Percentiles rank a stretch among this genome's conserved stretches.
These are phyloP conservation scores for Erythrophleum fordii DNA, from an alignment of 306 rosid species.

Conservation along the genomic window DNA sequence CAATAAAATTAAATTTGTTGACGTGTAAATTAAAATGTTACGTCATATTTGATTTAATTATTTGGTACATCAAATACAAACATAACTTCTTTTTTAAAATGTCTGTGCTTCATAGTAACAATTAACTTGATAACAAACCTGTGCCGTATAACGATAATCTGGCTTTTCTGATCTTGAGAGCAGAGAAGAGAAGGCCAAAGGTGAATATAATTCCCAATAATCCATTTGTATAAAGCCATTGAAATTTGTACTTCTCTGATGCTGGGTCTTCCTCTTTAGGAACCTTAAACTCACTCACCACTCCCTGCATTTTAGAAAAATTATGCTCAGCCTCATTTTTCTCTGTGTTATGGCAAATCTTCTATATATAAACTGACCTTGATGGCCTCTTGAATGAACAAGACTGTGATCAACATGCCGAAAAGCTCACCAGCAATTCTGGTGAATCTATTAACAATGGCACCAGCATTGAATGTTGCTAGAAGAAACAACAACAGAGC, in stretches of 20 bases:
- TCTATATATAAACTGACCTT: constrained; percentile 53
- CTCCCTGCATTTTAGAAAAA: constrained; percentile 55
- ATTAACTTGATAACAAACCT: constrained; percentile 52
- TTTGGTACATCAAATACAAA: too few species aligned
- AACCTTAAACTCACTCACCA: constrained; percentile 67
- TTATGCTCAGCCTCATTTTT: constrained; percentile 1
- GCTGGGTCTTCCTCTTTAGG: constrained; percentile 60
- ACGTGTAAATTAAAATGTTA: neutral
- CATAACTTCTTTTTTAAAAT: neutral
- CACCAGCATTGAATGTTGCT: constrained; percentile 79
- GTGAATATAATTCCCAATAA: constrained; percentile 74
- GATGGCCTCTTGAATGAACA: constrained; percentile 88
- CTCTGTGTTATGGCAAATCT: neutral
- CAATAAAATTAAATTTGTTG: too few species aligned
- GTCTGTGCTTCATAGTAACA: neutral
- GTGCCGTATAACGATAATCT: constrained; percentile 87
- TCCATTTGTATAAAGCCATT: constrained; percentile 79
- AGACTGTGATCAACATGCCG: constrained; percentile 82
- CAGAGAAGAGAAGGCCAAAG: constrained; percentile 72
- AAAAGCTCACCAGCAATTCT: constrained; percentile 88
- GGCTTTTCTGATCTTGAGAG: constrained; percentile 81
- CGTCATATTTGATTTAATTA: too few species aligned
- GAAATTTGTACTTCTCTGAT: constrained; percentile 53
- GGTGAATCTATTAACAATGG: constrained; percentile 73
- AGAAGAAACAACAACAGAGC: constrained; percentile 73